Percentiles rank a stretch among this genome's conserved stretches.
These are phyloP conservation scores for Alisma plantagoaquatica DNA, from an alignment of 106 monocot species.

Conservation along the genomic window DNA sequence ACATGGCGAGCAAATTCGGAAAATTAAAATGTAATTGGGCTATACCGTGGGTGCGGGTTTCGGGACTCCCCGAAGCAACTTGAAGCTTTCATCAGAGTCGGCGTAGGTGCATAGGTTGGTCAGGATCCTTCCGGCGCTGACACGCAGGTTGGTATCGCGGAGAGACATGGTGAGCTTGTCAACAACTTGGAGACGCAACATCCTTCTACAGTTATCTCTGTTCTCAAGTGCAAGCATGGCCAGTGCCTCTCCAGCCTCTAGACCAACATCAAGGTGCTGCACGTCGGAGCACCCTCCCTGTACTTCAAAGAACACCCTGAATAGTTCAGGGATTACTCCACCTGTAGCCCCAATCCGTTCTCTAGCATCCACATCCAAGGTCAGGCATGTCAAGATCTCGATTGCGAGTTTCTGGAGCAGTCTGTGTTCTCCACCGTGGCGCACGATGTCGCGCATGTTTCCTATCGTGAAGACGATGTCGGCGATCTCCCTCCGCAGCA, in stretches of 20 bases:
- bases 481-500: conserved; percentile 38
- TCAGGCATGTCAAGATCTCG: conserved; percentile 46
- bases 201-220: conserved; percentile 29
- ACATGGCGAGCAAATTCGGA: no score
- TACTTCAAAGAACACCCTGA: conserved; percentile 30
- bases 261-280: conserved; percentile 5
- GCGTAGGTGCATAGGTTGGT: conserved; percentile 44
- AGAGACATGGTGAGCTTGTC: conserved; percentile 24
- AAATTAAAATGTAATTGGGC: no score
- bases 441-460: conserved; percentile 57
- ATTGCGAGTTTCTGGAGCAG: conserved; percentile 42
- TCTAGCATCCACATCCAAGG: conserved; percentile 49
- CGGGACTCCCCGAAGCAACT: conserved; percentile 16
- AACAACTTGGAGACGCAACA: conserved; percentile 21
- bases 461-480: conserved; percentile 61
- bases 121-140: conserved; percentile 42
- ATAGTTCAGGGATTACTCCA: conserved; percentile 9
- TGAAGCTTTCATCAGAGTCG: not conserved
- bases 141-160: conserved; percentile 11
- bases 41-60: conserved; percentile 24
- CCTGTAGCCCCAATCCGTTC: conserved; percentile 53
- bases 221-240: conserved; percentile 63
- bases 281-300: not conserved
- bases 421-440: conserved; percentile 19
- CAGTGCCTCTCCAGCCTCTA: conserved; percentile 66